These are phyloP conservation scores for Rubus idaeus DNA, from an alignment of 306 rosid species.

Conservation along the genomic window DNA sequence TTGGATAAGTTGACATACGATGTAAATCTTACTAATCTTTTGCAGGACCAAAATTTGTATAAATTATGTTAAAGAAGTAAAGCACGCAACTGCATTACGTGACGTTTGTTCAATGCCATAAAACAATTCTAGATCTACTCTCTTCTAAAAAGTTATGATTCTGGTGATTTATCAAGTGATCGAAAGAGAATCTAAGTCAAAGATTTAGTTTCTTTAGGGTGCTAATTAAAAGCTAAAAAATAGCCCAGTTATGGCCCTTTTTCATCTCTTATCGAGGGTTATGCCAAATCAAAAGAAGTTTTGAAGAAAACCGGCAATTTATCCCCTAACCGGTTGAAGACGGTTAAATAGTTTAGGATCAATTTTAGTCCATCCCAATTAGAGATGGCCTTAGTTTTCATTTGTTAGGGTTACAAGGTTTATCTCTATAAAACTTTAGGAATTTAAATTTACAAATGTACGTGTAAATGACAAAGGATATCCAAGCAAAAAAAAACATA, in stretches of 20 bases:
- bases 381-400: not conserved
- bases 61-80: not conserved
- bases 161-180: not conserved
- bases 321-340: no score
- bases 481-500: not conserved
- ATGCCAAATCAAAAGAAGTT: no score
- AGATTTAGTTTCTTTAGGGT: not conserved
- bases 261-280: no score
- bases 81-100: slow-evolving; percentile 6
- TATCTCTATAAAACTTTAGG: not conserved
- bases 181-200: slow-evolving; percentile 6
- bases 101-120: slow-evolving; percentile 8
- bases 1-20: not conserved
- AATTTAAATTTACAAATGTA: not conserved
- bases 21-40: not conserved
- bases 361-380: no score
- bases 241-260: no score
- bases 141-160: slow-evolving; percentile 8
- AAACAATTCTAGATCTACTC: slow-evolving; percentile 10
- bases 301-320: no score
- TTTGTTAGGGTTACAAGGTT: not conserved
- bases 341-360: no score
- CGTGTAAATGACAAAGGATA: not conserved
- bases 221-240: no score
- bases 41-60: not conserved